phyloP scores from a whole-genome alignment of 306 rosid genomes.

The Nissolia schottii region DNA sequence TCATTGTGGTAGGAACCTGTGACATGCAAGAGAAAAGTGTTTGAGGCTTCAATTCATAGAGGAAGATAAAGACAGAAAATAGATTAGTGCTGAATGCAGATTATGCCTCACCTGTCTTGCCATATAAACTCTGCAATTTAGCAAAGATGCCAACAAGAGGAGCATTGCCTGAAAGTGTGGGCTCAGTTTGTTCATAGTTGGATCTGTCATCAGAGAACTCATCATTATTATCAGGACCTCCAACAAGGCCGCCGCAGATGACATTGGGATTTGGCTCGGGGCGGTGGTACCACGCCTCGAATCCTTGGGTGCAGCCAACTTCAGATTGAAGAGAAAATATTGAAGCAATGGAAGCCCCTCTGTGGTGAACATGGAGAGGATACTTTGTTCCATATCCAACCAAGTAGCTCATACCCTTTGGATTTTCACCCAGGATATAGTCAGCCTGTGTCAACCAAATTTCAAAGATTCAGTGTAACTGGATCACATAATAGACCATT shows the following conservation, averaged over 20 bases:
- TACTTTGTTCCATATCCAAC: constrained; percentile 71
- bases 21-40: background rate
- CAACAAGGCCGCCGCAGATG: constrained; percentile 70
- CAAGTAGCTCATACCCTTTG: constrained; percentile 64
- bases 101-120: constrained; percentile 34
- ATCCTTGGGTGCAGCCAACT: constrained; percentile 75
- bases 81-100: background rate
- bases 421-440: constrained; percentile 80
- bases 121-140: constrained; percentile 61
- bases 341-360: constrained; percentile 79
- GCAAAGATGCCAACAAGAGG: constrained; percentile 80
- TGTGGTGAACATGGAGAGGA: constrained; percentile 74
- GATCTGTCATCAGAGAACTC: constrained; percentile 62
- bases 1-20: constrained; percentile 35
- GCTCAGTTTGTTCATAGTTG: constrained; percentile 82
- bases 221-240: constrained; percentile 75
- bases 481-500: background rate
- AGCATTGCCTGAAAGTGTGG: constrained; percentile 68
- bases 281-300: constrained; percentile 65
- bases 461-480: background rate
- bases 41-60: background rate
- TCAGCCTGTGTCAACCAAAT: constrained; percentile 44
- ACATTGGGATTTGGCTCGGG: constrained; percentile 58
- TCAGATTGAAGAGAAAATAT: constrained; percentile 26
- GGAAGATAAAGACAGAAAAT: background rate